Evolutionary conservation across 2,329 filamentous ascomycete species (phyloP), one percentile per base, ranked within the genome.

Genomic region (Aquanectria penicillioides): DNA sequence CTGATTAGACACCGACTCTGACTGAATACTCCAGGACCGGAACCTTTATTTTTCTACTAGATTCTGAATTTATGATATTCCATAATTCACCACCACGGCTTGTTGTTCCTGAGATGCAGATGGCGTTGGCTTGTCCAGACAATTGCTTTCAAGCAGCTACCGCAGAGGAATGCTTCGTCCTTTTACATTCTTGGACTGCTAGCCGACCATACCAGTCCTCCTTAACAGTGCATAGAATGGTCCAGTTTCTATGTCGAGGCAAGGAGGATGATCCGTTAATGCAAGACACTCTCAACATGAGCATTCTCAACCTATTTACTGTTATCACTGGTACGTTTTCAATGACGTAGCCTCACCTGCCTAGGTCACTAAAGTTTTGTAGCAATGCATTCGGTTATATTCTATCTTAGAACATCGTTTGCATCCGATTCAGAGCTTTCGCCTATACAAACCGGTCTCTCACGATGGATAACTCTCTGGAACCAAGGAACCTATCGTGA

Each of bases 261-360:
- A 33, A 37, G 5, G 20, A 9, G 6, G 20, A 17, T 6, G 18
- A 41, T 6, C 6, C 5, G 11, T 9, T 34, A 9, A 34, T 34
- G 6, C 8, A 15, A 15, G 34, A 25, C 10, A 26, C 13, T 8
- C 6, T 51, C 0, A 15, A 18, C 48, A 12, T 51, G 17, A 41
- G 48, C 36, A 41, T 51, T 7, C 8, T 51, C 1, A 51, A 51
- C 6, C 36, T 51, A 26, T 51, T 51, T n/a, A 51, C 48, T 5
- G 25, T 51, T n/a, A 26, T 51, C 5, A 51, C 48, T n/a, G 48
- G 48, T 51, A 33, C 3, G 48, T 11, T 17, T 33, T 17, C 4
- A 6, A n/a, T 15, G 3, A n/a, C 10, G 28, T 8, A 15, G 9
- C 11, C 12, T 17, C n/a, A n/a, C n/a, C n/a, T n/a, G n/a, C n/a